These are phyloP conservation scores for Physcomitrium patens DNA, from an alignment of 225 moss, liverwort and hornwort genomes.

Conservation along the genomic window DNA sequence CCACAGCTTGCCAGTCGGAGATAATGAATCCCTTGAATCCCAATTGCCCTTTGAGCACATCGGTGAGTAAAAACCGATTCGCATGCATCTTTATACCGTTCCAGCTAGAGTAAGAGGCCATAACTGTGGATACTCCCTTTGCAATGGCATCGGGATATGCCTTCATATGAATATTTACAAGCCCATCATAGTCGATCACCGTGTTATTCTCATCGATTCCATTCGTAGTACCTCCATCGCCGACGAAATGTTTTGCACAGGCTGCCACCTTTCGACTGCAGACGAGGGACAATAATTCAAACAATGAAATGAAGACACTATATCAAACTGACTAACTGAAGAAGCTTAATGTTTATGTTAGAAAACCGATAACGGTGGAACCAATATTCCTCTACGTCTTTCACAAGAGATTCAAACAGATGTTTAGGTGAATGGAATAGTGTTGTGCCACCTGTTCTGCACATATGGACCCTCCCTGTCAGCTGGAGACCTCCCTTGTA, in stretches of 20 bases:
- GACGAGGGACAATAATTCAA: too few species aligned
- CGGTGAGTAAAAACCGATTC: constrained; percentile 54
- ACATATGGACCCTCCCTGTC: constrained; percentile 48
- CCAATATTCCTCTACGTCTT: neutral
- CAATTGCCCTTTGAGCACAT: constrained; percentile 55
- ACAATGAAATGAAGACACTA: too few species aligned
- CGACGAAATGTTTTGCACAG: constrained; percentile 61
- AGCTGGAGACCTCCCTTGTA: constrained; percentile 53
- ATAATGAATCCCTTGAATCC: constrained; percentile 56
- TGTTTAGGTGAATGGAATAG: neutral
- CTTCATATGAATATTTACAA: constrained; percentile 59
- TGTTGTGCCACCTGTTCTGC: constrained; percentile 28
- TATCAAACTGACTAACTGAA: too few species aligned
- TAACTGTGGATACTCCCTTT: constrained; percentile 57
- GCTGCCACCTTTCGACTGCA: constrained; percentile 57
- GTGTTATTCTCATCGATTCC: constrained; percentile 74
- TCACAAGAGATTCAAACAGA: neutral
- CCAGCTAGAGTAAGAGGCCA: constrained; percentile 70
- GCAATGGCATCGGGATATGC: constrained; percentile 59
- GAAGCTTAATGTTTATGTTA: neutral
- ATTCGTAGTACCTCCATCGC: constrained; percentile 63
- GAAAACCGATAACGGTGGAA: neutral
- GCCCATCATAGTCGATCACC: constrained; percentile 39
- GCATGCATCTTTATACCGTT: constrained; percentile 69
- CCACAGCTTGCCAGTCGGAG: constrained; percentile 50